These are phyloP conservation scores for Venturia pyrina DNA, from an alignment of 2,329 filamentous ascomycete species.

Conservation along the genomic window DNA sequence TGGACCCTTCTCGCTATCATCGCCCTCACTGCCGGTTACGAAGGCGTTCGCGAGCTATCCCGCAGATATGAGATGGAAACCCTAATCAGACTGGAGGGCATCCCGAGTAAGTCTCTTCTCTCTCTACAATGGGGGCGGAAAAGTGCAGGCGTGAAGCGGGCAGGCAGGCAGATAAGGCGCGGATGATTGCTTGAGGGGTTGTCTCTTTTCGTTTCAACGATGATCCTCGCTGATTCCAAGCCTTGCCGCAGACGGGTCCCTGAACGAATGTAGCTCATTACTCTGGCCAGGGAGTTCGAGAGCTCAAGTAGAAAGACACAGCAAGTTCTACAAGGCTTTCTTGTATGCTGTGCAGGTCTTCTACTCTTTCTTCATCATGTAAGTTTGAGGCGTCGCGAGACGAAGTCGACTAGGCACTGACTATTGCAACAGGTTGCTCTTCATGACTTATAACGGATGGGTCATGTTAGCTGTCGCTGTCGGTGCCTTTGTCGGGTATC, in stretches of 20 bases:
- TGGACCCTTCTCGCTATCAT: conserved; percentile 76
- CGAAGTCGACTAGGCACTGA: neutral
- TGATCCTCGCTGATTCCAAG: conserved; percentile 2
- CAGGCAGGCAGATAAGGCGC: neutral
- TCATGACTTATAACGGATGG: conserved; percentile 99
- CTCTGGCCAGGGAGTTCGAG: conserved; percentile 66
- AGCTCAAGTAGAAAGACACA: conserved; percentile 51
- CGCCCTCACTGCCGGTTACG: conserved; percentile 81
- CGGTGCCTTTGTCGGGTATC: conserved; percentile 80
- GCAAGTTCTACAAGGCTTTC: conserved; percentile 67
- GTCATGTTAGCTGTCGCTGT: conserved; percentile 87
- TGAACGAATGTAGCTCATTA: conserved; percentile 52
- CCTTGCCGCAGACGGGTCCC: neutral
- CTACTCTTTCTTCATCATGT: conserved; percentile 99
- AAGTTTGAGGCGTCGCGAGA: conserved; percentile 43
- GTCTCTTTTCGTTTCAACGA: neutral
- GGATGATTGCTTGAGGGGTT: neutral
- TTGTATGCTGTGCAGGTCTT: conserved; percentile 93
- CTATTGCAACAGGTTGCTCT: conserved; percentile 62
- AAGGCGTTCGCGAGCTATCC: conserved; percentile 69
- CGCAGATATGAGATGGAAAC: conserved; percentile 61
- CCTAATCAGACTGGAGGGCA: conserved; percentile 37
- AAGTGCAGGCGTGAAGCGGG: conserved; percentile 16
- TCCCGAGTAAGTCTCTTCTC: conserved; percentile 23
- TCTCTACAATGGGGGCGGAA: conserved; percentile 18